phyloP scores from a whole-genome alignment of 257 asterid species.

The Galeopsis tetrahit region DNA sequence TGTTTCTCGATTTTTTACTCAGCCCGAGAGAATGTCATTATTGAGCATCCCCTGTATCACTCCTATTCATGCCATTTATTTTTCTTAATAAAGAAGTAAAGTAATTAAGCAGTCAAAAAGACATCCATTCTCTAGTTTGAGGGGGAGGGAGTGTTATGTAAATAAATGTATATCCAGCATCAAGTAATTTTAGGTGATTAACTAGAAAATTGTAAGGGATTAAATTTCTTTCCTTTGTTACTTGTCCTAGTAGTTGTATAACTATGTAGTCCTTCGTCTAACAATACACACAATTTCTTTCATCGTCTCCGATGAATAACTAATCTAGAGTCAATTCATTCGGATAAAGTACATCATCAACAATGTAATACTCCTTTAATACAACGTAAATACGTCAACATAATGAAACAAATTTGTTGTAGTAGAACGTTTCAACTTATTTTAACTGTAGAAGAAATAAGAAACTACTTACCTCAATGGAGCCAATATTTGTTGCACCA shows the following conservation, averaged over 20 bases:
- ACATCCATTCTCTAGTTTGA: too few species aligned
- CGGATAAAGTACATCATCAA: background rate
- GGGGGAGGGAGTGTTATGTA: background rate
- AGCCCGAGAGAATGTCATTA: too few species aligned
- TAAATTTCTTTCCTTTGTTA: too few species aligned
- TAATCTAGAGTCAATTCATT: background rate
- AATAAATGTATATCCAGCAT: background rate
- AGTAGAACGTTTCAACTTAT: conserved; percentile 9
- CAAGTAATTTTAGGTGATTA: background rate
- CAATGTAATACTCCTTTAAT: background rate
- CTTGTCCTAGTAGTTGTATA: too few species aligned
- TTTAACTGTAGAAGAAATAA: background rate
- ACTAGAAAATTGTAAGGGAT: too few species aligned
- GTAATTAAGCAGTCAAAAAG: background rate
- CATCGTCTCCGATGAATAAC: too few species aligned
- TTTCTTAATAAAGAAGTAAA: background rate
- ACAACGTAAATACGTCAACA: background rate
- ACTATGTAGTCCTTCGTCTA: too few species aligned
- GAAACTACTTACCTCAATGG: conserved; percentile 69
- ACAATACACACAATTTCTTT: too few species aligned
- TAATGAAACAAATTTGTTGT: background rate
- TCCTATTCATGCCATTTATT: background rate
- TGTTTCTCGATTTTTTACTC: too few species aligned
- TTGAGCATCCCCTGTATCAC: background rate
- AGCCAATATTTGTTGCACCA: conserved; percentile 96